These are phyloP conservation scores for Pseudomonodictys pantanalensis DNA, from an alignment of 495 filamentous ascomycete genomes.

Conservation along the genomic window DNA sequence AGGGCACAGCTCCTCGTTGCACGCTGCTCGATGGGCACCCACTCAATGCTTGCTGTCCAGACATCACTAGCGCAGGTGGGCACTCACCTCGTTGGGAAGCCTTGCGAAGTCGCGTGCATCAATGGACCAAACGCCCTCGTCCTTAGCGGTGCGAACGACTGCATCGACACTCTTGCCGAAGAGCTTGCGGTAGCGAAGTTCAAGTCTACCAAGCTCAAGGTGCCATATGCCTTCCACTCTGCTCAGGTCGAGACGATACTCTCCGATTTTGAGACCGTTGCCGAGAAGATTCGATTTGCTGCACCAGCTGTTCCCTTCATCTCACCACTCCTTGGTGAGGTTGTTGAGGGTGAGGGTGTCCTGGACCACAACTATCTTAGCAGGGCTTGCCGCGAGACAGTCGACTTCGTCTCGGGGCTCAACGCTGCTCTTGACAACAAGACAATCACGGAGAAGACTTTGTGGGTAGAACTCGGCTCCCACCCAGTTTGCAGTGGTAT, in stretches of 20 bases:
- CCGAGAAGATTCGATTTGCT: conserved; percentile 12
- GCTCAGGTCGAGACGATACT: conserved; percentile 38
- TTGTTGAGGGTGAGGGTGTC: conserved; percentile 21
- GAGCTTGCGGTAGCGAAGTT: conserved; percentile 45
- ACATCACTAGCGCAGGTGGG: conserved; percentile 34
- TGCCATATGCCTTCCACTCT: conserved; percentile 55
- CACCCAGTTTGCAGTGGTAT: conserved; percentile 33
- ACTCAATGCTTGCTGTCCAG: conserved; percentile 55
- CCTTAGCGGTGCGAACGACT: conserved; percentile 47
- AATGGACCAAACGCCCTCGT: conserved; percentile 53
- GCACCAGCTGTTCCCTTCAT: conserved; percentile 32
- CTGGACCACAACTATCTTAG: conserved; percentile 56
- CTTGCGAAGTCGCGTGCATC: conserved; percentile 52
- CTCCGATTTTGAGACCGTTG: conserved; percentile 16
- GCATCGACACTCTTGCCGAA: conserved; percentile 27
- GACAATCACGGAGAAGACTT: conserved; percentile 22
- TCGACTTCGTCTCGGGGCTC: conserved; percentile 68
- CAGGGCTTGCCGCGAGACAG: conserved; percentile 65
- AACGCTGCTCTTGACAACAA: conserved; percentile 48
- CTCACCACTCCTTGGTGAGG: conserved; percentile 31
- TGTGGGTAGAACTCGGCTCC: conserved; percentile 38
- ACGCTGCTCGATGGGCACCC: conserved; percentile 34
- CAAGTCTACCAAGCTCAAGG: conserved; percentile 58
- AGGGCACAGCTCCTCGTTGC: conserved; percentile 39
- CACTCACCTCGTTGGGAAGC: conserved; percentile 33